Conservation (phyloP, 1,139 yeast species). For the Suhomyces taliae region DNA sequence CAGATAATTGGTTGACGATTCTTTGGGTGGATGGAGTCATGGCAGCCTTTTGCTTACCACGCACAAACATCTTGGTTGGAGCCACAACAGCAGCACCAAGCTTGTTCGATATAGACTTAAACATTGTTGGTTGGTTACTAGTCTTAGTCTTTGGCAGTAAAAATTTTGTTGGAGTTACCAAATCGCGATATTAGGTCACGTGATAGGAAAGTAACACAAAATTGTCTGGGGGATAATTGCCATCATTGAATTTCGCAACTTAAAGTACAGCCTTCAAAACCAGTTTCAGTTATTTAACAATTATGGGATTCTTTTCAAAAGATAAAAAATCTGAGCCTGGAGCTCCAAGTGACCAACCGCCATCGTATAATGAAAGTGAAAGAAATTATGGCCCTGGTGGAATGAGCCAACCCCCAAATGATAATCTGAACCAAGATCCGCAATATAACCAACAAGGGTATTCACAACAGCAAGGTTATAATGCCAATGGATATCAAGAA, state of each 20-base stretch:
- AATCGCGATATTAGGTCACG: slow-evolving; percentile 2
- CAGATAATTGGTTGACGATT: slow-evolving; percentile 76
- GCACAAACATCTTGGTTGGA: slow-evolving; percentile 25
- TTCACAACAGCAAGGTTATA: neutral
- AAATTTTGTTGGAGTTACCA: slow-evolving; percentile 3
- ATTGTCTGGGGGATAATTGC: neutral
- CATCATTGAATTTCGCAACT: neutral
- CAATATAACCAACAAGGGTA: neutral
- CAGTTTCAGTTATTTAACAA: neutral
- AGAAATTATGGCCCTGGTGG: neutral
- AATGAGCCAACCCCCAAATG: neutral
- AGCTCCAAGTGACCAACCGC: slow-evolving; percentile 10
- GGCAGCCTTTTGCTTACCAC: slow-evolving; percentile 38
- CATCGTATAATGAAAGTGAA: slow-evolving; percentile 12
- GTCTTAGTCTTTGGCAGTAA: neutral
- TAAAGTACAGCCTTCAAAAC: neutral
- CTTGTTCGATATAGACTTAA: slow-evolving; percentile 1
- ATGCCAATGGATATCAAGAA: neutral
- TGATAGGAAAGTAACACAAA: neutral
- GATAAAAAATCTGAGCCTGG: neutral
- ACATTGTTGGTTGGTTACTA: neutral
- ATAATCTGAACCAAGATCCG: neutral
- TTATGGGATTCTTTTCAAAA: slow-evolving; percentile 2
- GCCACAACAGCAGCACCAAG: neutral
- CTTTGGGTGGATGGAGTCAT: slow-evolving; percentile 61